Conservation (phyloP, 2,329 filamentous ascomycete genomes). For the Beauveria medogensis region DNA sequence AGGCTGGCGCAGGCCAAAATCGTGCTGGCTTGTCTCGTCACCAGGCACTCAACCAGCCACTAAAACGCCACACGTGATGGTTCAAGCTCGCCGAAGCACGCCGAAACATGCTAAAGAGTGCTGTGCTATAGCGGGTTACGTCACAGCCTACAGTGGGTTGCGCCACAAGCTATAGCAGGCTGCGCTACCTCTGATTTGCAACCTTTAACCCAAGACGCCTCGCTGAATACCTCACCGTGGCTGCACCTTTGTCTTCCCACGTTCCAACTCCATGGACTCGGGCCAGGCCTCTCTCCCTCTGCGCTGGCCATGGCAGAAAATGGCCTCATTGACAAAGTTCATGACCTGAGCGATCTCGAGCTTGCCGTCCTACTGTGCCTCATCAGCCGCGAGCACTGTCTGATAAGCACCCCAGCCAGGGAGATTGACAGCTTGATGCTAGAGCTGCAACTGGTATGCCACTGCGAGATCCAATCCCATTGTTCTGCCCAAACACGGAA, state of each 20-base stretch:
- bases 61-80: conserved; percentile 11
- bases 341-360: conserved; percentile 78
- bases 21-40: not conserved
- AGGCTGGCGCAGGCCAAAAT: not conserved
- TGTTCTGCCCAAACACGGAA: not conserved
- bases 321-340: conserved; percentile 58
- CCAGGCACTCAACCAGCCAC: not conserved
- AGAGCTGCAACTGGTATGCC: conserved; percentile 60
- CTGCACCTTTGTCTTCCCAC: not conserved
- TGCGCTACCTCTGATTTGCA: too few species aligned
- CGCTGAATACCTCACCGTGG: not conserved
- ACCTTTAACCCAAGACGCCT: too few species aligned
- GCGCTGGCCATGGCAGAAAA: conserved; percentile 50
- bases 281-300: conserved; percentile 9
- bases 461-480: too few species aligned
- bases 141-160: not conserved
- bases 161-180: not conserved
- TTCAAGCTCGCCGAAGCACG: not conserved
- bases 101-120: not conserved
- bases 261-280: not conserved
- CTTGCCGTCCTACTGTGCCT: conserved; percentile 78
- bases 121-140: not conserved
- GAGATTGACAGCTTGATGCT: conserved; percentile 59
- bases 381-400: conserved; percentile 75
- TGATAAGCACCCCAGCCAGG: conserved; percentile 64